These are phyloP conservation scores for Boletus austroedulis DNA, from an alignment of 1,284 basidiomycete genomes.

Conservation along the genomic window DNA sequence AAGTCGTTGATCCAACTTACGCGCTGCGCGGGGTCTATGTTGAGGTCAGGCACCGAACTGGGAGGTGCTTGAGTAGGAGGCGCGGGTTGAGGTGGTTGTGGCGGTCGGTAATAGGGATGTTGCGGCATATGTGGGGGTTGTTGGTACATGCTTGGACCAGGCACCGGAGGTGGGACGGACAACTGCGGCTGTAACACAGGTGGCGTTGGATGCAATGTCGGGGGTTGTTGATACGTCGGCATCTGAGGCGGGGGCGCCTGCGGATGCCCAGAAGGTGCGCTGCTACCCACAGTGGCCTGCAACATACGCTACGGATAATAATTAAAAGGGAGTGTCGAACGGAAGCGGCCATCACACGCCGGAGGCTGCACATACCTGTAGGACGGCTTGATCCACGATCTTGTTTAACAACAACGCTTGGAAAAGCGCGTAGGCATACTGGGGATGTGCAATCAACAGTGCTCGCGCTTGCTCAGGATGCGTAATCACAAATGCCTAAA, in stretches of 20 bases:
- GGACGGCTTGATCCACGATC: slow-evolving; percentile 85
- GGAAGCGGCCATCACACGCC: slow-evolving; percentile 18
- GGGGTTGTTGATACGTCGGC: slow-evolving; percentile 37
- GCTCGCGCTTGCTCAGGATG: slow-evolving; percentile 88
- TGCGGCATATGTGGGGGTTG: slow-evolving; percentile 44
- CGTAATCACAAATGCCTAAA: slow-evolving; percentile 82
- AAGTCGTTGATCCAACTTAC: slow-evolving; percentile 19
- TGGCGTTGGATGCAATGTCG: slow-evolving; percentile 38
- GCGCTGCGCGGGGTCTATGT: slow-evolving; percentile 36
- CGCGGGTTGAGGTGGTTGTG: slow-evolving; percentile 34
- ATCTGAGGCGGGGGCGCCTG: slow-evolving; percentile 36
- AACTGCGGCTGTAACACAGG: slow-evolving; percentile 35
- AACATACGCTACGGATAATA: slow-evolving; percentile 33
- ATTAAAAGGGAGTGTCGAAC: slow-evolving; percentile 6
- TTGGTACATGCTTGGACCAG: slow-evolving; percentile 35
- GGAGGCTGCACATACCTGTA: slow-evolving; percentile 50
- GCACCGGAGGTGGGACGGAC: slow-evolving; percentile 33
- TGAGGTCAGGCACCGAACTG: slow-evolving; percentile 31
- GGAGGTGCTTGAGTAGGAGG: slow-evolving; percentile 31
- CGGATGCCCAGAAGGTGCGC: slow-evolving; percentile 26
- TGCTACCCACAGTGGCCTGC: slow-evolving; percentile 29
- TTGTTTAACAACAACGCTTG: slow-evolving; percentile 94
- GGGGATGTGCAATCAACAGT: slow-evolving; percentile 82
- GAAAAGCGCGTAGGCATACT: slow-evolving; percentile 95
- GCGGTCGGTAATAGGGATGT: slow-evolving; percentile 47